Base-by-base conservation (phyloP, 2,329 filamentous ascomycete species). In the Colletotrichum tanaceti region DNA sequence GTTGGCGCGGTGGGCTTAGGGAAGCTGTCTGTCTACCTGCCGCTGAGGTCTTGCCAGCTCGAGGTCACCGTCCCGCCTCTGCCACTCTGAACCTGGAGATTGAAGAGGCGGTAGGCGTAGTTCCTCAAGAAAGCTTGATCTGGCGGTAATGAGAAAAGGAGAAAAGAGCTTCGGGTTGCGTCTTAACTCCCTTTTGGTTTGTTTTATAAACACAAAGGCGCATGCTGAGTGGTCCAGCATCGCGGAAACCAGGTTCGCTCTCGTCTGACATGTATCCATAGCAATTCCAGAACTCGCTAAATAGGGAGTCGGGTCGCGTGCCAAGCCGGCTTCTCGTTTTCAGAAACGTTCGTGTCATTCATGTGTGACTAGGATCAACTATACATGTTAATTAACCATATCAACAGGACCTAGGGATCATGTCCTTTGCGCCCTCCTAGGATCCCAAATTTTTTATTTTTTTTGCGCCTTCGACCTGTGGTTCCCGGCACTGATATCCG, bases 331-430 rank as follows among this genome's bases (percentile, higher is more conserved):
- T 22, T 39, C 39, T 41, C 11, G 24, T 61, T 35, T 47, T 41
- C 57, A 57, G 50, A 66, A 69, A 18, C 39, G 5, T 43, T 61
- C 57, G 32, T 53, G 43, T 47, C 50, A 66, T 61, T 69, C 66
- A 61, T 69, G 38, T 63, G 58, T 65, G 55, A 47, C 24, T 61
- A 66, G 58, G 66, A 52, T 66, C 58, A 53, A 68, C 39, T 64
- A 39, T 65, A 69, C 50, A 66, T 61, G 43, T 47, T 24, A 41
- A 47, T 47, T 24, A 41, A 47, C 20, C 22, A 24, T 16, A 46
- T 66, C n/a, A 28, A 20, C 7, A 44, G 24, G n/a, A 7, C 52
- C 7, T 3, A 28, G 2, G 28, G 24, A 35, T 39, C 20, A 20
- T 14, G 54, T 43, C 32, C 47, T 22, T 52, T 52, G 18, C n/a